Evolutionary conservation across 2,329 filamentous ascomycete species (phyloP).

Genomic region (Bipolaris sorokiniana): DNA sequence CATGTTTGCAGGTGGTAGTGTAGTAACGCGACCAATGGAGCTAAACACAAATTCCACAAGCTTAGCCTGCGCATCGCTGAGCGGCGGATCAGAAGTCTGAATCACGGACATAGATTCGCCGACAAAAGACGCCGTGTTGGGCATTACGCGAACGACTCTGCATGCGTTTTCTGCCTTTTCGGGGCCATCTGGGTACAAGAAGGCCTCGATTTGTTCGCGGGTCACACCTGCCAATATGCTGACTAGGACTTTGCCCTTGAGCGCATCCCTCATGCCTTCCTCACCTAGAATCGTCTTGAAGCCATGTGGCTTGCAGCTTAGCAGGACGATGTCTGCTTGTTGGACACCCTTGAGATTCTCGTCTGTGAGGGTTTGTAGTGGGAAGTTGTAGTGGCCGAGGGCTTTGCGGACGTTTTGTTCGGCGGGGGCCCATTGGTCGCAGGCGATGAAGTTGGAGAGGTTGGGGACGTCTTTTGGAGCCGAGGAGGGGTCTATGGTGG

Average conservation of each 20-base stretch:
- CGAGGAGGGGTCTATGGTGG: conserved; percentile 50
- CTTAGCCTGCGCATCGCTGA: conserved; percentile 59
- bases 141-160: conserved; percentile 78
- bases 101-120: conserved; percentile 83
- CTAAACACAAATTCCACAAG: conserved; percentile 79
- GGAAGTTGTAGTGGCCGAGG: conserved; percentile 66
- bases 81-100: conserved; percentile 64
- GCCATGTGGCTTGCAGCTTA: conserved; percentile 82
- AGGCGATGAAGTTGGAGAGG: conserved; percentile 80
- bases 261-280: conserved; percentile 72
- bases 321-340: conserved; percentile 73
- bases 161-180: conserved; percentile 55
- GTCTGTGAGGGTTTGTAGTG: conserved; percentile 71
- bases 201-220: conserved; percentile 68
- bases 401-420: conserved; percentile 71
- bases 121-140: conserved; percentile 81
- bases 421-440: conserved; percentile 73
- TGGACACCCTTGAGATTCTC: conserved; percentile 72
- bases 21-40: conserved; percentile 72
- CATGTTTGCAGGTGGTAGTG: conserved; percentile 71
- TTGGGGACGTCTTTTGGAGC: conserved; percentile 47
- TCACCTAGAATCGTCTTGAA: conserved; percentile 70
- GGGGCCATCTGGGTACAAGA: conserved; percentile 63
- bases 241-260: conserved; percentile 80
- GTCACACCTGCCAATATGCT: conserved; percentile 81